Conservation (phyloP, 1,139 yeast species). For the Magnusiomyces starmeri region DNA sequence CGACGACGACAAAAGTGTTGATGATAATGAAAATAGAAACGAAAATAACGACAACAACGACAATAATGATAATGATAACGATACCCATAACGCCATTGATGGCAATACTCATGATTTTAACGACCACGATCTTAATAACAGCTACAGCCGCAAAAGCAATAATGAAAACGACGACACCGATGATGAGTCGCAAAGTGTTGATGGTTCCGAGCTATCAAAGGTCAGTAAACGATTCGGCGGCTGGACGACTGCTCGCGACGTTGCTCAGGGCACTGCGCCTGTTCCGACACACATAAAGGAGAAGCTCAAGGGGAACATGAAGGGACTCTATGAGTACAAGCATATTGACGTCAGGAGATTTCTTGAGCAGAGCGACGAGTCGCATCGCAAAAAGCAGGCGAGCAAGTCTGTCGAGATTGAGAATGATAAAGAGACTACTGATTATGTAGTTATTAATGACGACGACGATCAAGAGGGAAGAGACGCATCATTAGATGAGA, state of each 20-base stretch:
- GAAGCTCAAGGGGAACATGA: slow-evolving; percentile 36
- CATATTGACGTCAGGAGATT: slow-evolving; percentile 41
- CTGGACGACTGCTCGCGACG: slow-evolving; percentile 44
- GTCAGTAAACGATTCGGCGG: slow-evolving; percentile 24
- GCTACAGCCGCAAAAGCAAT: neutral
- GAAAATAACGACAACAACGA: slow-evolving; percentile 16
- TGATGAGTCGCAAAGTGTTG: slow-evolving; percentile 12
- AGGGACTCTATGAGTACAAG: slow-evolving; percentile 49
- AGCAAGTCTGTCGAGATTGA: neutral
- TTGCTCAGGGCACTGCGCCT: slow-evolving; percentile 26
- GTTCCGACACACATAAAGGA: slow-evolving; percentile 21
- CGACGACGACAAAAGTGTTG: slow-evolving; percentile 1
- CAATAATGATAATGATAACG: neutral
- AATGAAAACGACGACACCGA: slow-evolving; percentile 17
- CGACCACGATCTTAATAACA: neutral
- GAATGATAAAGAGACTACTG: neutral
- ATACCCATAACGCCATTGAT: no score
- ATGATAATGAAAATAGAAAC: slow-evolving; percentile 19
- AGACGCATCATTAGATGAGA: neutral
- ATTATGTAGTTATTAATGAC: neutral
- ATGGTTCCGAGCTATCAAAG: slow-evolving; percentile 20
- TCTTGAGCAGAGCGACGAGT: no score
- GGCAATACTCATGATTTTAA: no score
- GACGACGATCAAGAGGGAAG: neutral
- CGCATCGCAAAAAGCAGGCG: no score